Evolutionary conservation across 257 asterid genomes (phyloP).

Genomic region (Scutellaria minor): DNA sequence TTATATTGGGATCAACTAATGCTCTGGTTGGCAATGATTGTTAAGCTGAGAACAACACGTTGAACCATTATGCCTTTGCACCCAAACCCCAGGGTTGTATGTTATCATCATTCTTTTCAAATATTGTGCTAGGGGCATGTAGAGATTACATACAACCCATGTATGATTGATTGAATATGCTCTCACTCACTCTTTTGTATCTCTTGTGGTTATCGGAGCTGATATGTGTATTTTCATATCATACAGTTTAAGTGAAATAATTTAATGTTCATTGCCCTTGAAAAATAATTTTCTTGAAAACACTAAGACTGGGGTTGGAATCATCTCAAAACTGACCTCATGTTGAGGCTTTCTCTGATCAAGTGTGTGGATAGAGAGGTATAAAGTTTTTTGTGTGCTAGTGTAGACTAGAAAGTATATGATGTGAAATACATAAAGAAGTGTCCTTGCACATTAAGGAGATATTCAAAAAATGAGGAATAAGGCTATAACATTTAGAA

Average conservation of each 20-base stretch:
- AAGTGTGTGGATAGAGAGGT: neutral
- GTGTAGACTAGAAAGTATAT: too few species aligned
- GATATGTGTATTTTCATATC: neutral
- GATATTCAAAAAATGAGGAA: too few species aligned
- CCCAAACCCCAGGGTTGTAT: neutral
- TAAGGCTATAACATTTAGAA: neutral
- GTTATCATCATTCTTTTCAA: conserved; percentile 1
- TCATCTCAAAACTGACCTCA: neutral
- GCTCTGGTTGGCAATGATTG: conserved; percentile 19
- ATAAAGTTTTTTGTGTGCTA: neutral
- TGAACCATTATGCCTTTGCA: neutral
- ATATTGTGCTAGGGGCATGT: conserved; percentile 6
- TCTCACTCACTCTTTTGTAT: neutral
- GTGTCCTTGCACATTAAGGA: conserved; percentile 18
- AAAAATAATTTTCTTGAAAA: neutral
- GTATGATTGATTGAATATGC: conserved; percentile 11
- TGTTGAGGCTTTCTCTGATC: conserved; percentile 24
- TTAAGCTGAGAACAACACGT: neutral
- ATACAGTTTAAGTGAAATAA: neutral
- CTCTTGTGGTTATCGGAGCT: neutral
- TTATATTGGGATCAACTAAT: neutral
- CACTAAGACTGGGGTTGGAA: neutral
- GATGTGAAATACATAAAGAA: conserved; percentile 6
- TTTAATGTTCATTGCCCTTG: neutral
- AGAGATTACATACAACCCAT: neutral